Evolutionary conservation across 495 filamentous ascomycete genomes (phyloP).

Genomic region (Talaromyces wortmannii): DNA sequence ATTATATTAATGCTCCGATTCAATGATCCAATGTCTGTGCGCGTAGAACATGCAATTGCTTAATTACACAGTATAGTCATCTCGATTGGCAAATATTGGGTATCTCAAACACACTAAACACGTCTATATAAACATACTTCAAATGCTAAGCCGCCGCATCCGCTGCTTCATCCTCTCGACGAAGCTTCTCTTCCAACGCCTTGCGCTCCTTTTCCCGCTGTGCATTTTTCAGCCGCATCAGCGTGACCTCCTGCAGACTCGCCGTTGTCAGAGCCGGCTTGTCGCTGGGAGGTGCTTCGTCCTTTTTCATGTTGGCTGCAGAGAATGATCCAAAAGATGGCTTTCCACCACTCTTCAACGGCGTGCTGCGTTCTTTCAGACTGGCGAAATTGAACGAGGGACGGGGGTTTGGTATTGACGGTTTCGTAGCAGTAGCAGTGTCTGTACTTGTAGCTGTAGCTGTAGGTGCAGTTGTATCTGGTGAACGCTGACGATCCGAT

Average conservation of each 20-base stretch:
- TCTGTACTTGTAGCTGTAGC: background rate
- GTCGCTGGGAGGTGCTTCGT: slow-evolving; percentile 20
- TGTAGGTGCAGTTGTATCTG: background rate
- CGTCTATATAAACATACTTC: background rate
- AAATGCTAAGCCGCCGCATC: slow-evolving; percentile 26
- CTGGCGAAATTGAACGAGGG: slow-evolving; percentile 28
- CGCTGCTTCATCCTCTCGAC: slow-evolving; percentile 41
- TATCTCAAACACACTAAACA: too few relatives aligned
- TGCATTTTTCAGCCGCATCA: slow-evolving; percentile 56
- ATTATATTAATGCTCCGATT: too few relatives aligned
- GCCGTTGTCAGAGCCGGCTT: slow-evolving; percentile 27
- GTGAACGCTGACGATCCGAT: background rate
- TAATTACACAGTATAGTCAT: too few relatives aligned
- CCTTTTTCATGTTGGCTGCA: slow-evolving; percentile 19
- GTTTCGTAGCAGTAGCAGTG: slow-evolving; percentile 1
- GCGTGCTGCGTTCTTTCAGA: slow-evolving; percentile 5
- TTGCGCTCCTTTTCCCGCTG: slow-evolving; percentile 48
- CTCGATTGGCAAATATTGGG: too few relatives aligned
- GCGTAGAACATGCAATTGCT: too few relatives aligned
- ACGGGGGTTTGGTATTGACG: slow-evolving; percentile 10
- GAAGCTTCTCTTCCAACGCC: slow-evolving; percentile 48
- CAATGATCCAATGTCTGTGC: too few relatives aligned
- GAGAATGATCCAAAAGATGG: slow-evolving; percentile 46
- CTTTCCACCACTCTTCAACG: slow-evolving; percentile 21
- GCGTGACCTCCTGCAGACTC: slow-evolving; percentile 50